Percentiles rank a stretch among this genome's conserved stretches.
These are phyloP conservation scores for Scedosporium minutisporum DNA, from an alignment of 2,329 filamentous ascomycete species.

Conservation along the genomic window DNA sequence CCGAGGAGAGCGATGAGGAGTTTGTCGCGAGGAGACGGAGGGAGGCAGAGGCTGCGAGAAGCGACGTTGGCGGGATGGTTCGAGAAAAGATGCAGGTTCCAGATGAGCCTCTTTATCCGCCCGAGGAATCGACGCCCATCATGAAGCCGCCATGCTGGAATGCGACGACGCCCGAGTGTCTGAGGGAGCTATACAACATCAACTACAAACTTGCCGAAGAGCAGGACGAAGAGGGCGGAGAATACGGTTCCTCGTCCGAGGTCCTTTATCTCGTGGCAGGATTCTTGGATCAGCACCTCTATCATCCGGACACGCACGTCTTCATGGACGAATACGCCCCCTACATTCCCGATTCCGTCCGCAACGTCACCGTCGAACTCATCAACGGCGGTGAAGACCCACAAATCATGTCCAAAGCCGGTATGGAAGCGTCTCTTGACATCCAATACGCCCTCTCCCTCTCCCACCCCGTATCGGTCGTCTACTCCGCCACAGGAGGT, in stretches of 20 bases:
- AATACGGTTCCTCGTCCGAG: slow-evolving; percentile 14
- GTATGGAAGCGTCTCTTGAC: slow-evolving; percentile 37
- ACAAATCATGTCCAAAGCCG: slow-evolving; percentile 25
- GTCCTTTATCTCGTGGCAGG: slow-evolving; percentile 36
- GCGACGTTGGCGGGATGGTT: neutral
- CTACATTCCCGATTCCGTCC: slow-evolving; percentile 22
- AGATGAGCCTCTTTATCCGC: slow-evolving; percentile 3
- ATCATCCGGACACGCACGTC: slow-evolving; percentile 28
- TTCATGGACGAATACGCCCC: slow-evolving; percentile 29
- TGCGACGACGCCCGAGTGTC: slow-evolving; percentile 28
- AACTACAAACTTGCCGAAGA: slow-evolving; percentile 19
- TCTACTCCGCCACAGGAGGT: slow-evolving; percentile 35
- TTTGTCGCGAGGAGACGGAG: neutral
- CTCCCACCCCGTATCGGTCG: slow-evolving; percentile 32
- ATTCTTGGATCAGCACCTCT: slow-evolving; percentile 39
- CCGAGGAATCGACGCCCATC: neutral
- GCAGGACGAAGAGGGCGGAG: neutral
- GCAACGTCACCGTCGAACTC: slow-evolving; percentile 29
- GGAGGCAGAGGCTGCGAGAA: neutral
- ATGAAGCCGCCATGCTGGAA: slow-evolving; percentile 17
- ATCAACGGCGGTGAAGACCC: slow-evolving; percentile 35
- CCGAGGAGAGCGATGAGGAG: neutral
- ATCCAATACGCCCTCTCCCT: slow-evolving; percentile 38
- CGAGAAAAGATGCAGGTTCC: neutral
- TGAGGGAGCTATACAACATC: slow-evolving; percentile 37